These are phyloP conservation scores for Suhomyces kunorum DNA, from an alignment of 1,139 yeast species.

Conservation along the genomic window DNA sequence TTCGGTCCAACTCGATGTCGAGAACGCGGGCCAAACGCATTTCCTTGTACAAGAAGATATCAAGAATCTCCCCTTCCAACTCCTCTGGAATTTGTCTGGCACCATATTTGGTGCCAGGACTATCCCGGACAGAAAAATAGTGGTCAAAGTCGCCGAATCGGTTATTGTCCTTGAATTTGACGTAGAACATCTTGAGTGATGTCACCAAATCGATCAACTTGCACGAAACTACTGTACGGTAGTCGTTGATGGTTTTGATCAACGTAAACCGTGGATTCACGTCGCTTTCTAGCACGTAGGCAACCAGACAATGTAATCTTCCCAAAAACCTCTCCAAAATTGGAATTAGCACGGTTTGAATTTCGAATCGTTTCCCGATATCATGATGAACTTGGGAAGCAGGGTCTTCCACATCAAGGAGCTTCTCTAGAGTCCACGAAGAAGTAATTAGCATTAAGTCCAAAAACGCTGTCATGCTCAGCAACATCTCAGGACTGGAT, in stretches of 20 bases:
- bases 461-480: conserved; percentile 22
- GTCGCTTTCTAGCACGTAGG: conserved; percentile 6
- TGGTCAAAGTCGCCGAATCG: conserved; percentile 30
- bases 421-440: conserved; percentile 40
- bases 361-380: conserved; percentile 21
- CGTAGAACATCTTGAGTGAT: conserved; percentile 36
- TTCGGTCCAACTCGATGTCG: conserved; percentile 50
- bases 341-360: conserved; percentile 15
- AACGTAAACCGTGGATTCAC: conserved; percentile 2
- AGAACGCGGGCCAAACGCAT: conserved; percentile 27
- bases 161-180: conserved; percentile 29
- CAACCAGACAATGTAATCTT: background rate
- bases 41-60: conserved; percentile 39
- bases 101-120: conserved; percentile 15
- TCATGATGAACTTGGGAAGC: conserved; percentile 22
- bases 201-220: conserved; percentile 36
- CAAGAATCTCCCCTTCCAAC: conserved; percentile 29
- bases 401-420: conserved; percentile 23
- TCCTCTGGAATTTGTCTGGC: conserved; percentile 21
- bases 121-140: conserved; percentile 26
- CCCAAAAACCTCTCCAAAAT: conserved; percentile 1
- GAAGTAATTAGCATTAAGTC: conserved; percentile 30
- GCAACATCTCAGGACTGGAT: conserved; percentile 17
- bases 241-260: conserved; percentile 22
- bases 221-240: conserved; percentile 29